Conservation (phyloP, 2,329 filamentous ascomycete genomes). For the Thielaviopsis euricoi region DNA sequence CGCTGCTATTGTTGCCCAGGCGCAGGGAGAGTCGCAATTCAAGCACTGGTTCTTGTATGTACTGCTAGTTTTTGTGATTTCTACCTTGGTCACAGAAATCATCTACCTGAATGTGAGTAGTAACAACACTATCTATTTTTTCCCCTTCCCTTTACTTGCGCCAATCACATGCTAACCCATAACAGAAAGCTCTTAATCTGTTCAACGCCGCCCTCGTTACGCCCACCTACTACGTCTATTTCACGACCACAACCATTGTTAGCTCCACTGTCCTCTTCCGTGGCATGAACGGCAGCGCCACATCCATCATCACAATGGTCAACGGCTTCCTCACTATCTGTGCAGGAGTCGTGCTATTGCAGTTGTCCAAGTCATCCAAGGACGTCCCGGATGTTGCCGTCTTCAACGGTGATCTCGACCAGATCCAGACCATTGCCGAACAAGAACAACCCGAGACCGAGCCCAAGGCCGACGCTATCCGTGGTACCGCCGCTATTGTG, state of each 20-base stretch:
- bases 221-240: slow-evolving; percentile 97
- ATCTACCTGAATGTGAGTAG: slow-evolving; percentile 79
- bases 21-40: slow-evolving; percentile 68
- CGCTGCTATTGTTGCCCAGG: slow-evolving; percentile 77
- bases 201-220: slow-evolving; percentile 96
- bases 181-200: slow-evolving; percentile 89
- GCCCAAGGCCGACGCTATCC: slow-evolving; percentile 89
- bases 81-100: slow-evolving; percentile 83
- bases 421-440: slow-evolving; percentile 87
- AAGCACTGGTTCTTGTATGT: slow-evolving; percentile 97
- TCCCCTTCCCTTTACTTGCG: neutral
- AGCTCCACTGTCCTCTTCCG: slow-evolving; percentile 84
- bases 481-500: slow-evolving; percentile 76
- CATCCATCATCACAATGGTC: slow-evolving; percentile 73
- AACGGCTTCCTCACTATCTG: slow-evolving; percentile 92
- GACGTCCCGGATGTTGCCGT: slow-evolving; percentile 89
- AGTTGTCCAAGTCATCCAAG: slow-evolving; percentile 96
- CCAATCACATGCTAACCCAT: neutral
- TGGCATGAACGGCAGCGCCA: slow-evolving; percentile 75
- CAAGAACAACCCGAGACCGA: slow-evolving; percentile 94
- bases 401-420: slow-evolving; percentile 82
- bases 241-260: slow-evolving; percentile 88
- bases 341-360: slow-evolving; percentile 75
- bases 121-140: no score
- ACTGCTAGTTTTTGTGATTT: slow-evolving; percentile 73